Base-by-base conservation (phyloP, 2,329 filamentous ascomycete species). In the Colletotrichum coccodes region DNA sequence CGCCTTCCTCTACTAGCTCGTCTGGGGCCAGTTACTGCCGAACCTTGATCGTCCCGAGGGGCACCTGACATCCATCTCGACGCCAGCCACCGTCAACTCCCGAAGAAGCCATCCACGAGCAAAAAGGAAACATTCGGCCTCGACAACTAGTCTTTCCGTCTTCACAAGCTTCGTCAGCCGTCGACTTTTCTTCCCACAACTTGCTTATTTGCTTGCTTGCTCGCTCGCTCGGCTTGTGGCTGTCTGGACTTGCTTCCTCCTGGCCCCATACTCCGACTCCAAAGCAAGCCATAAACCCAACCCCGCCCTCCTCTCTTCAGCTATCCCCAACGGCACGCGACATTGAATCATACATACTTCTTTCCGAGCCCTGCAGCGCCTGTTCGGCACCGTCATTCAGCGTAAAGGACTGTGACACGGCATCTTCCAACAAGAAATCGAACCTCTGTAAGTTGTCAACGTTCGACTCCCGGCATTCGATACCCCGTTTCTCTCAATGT, bases 21-120 rank as follows among this genome's bases (percentile, higher is more conserved):
- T 18, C 65, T 65, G 14, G 14, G 54, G 21, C 26, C 42, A 44
- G 49, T 47, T 56, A 44, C 65, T 56, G 54, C 61, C 38, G 34
- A 50, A 65, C 34, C 38, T 68, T 46, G 52, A 57, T 58, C 36
- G 46, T 18, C 30, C 53, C 61, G 54, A 59, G 61, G 34, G 53
- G 54, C 65, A 68, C 65, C 65, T 65, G 65, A 68, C 65, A 56
- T 68, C 53, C 65, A 56, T 68, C 53, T 56, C 28, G 34, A 46
- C 47, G 14, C 14, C 16, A 58, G 30, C 60, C 59, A 58, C 46
- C 64, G 36, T 53, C 46, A 47, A 54, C 49, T 53, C 53, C 64
- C 52, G 63, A 65, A 54, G 49, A 38, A 65, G 30, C 49, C 56
- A 32, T 30, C 59, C 46, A 53, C 52, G 46, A 59, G 46, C 21